Percentiles rank a stretch among this genome's conserved stretches.
phyloP scores from a whole-genome alignment of 805 yeast species.

The Naumovozyma dairenensis region DNA sequence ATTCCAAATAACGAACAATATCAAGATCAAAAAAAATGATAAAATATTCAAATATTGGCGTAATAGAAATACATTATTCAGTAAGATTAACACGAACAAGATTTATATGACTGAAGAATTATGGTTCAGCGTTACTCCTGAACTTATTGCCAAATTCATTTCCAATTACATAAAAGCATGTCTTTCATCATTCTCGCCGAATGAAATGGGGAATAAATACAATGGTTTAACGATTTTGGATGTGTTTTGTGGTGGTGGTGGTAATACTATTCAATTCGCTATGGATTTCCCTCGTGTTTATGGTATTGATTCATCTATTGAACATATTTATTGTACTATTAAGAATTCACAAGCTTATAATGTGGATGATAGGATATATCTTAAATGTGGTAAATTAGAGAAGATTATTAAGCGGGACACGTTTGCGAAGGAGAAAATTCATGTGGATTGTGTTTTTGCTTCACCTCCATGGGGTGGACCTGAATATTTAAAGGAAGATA shows the following conservation, averaged over 20 bases:
- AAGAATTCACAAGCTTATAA: constrained; percentile 60
- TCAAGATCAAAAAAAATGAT: no score
- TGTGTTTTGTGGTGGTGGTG: constrained; percentile 83
- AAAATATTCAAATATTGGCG: constrained; percentile 45
- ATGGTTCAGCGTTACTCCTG: constrained; percentile 89
- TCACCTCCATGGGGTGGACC: constrained; percentile 93
- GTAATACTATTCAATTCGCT: constrained; percentile 73
- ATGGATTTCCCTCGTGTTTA: constrained; percentile 42
- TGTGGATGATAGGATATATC: constrained; percentile 42
- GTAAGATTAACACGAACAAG: constrained; percentile 51
- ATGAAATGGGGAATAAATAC: no score
- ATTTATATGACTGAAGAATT: constrained; percentile 59
- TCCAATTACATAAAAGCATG: constrained; percentile 46
- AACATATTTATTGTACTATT: constrained; percentile 54
- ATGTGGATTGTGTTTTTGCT: constrained; percentile 44
- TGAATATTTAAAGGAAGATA: constrained; percentile 34
- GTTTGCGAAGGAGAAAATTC: constrained; percentile 13
- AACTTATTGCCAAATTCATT: constrained; percentile 49
- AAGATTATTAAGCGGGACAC: constrained; percentile 13
- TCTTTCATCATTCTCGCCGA: no score
- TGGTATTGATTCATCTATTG: constrained; percentile 52
- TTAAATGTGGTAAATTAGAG: constrained; percentile 39
- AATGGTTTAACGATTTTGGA: constrained; percentile 44
- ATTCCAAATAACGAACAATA: no score
- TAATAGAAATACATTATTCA: constrained; percentile 50